phyloP scores from a whole-genome alignment of 257 asterid genomes.

The Salvia splendens region DNA sequence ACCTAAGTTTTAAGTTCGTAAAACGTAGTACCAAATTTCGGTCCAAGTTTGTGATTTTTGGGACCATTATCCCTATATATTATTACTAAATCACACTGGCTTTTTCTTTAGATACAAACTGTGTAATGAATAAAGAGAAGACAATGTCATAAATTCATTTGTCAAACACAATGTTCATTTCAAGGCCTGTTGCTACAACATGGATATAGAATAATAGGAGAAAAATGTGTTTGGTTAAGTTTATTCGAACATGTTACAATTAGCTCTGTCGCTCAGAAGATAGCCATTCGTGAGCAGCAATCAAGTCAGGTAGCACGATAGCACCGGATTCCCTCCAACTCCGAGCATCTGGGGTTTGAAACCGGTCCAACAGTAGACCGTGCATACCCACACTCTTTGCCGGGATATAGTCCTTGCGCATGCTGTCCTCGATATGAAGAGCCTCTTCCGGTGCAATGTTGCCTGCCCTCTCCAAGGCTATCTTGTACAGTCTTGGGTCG shows the following conservation, averaged over 20 bases:
- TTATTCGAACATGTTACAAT: slow-evolving; percentile 28
- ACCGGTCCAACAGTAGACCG: slow-evolving; percentile 74
- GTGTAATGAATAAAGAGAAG: background rate
- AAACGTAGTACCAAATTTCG: too few species aligned
- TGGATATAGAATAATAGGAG: background rate
- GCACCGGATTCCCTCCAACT: slow-evolving; percentile 87
- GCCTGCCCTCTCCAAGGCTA: slow-evolving; percentile 93
- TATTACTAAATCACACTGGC: background rate
- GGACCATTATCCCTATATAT: too few species aligned
- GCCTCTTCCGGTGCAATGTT: slow-evolving; percentile 69
- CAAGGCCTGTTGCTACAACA: slow-evolving; percentile 10
- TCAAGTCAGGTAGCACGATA: slow-evolving; percentile 73
- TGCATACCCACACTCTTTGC: slow-evolving; percentile 88
- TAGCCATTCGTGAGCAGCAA: slow-evolving; percentile 69
- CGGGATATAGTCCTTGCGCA: slow-evolving; percentile 78
- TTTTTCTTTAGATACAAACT: background rate
- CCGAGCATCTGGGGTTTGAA: slow-evolving; percentile 70
- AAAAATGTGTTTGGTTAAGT: slow-evolving; percentile 16
- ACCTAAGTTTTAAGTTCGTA: too few species aligned
- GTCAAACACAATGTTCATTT: background rate
- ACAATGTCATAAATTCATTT: background rate
- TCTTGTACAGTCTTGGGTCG: slow-evolving; percentile 66
- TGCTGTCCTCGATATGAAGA: slow-evolving; percentile 93
- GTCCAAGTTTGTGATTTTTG: too few species aligned
- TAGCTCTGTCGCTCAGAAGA: slow-evolving; percentile 42